Base-by-base conservation (phyloP, 2,329 filamentous ascomycete genomes). In the Fusarium sambucinum region DNA sequence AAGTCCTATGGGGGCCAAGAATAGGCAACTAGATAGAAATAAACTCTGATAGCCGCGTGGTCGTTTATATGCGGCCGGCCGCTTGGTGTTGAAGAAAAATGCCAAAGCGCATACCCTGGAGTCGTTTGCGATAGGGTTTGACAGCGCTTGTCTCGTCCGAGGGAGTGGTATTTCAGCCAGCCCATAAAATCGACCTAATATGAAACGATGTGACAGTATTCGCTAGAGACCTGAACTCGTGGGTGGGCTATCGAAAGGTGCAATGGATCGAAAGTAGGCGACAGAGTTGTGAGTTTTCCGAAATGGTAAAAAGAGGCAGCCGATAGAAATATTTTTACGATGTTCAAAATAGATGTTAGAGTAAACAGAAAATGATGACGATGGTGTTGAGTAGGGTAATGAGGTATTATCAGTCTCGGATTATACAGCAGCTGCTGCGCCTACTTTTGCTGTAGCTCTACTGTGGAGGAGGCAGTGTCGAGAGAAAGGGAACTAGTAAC, bases 401-500 rank as follows among this genome's bases (percentile, higher is more conserved):
- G 45, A 32, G 25, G 30, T 53, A 40, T 59, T 64, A 64, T 64
- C 53, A 64, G 12, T 53, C 25, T 40, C 23, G 37, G 16, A 46
- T 16, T 50, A n/a, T n/a, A n/a, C 30, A 32, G 14, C 6, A 42
- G 47, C 42, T 65, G 53, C 61, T 64, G 60, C 61, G 61, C 61
- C 61, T 46, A 59, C 47, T 50, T 17, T 42, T 14, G 9, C 40
- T 42, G 40, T 27, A 27, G 27, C 42, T 50, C n/a, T 29, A 40
- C 23, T 53, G 37, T 59, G 44, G 41, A 45, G 47, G 65, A 61
- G 66, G 66, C 66, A 55, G 66, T 69, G 66, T 59, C 13, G 25
- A 29, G 10, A 40, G 25, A 60, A 41, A 21, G 27, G 33, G 23
- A 38, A 14, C 42, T 23, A n/a, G n/a, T n/a, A 37, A 38, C 35